Evolutionary conservation across 208 protist genomes (phyloP), one percentile per base, ranked within the genome.

Genomic region (Sergeia podlipaevii): DNA sequence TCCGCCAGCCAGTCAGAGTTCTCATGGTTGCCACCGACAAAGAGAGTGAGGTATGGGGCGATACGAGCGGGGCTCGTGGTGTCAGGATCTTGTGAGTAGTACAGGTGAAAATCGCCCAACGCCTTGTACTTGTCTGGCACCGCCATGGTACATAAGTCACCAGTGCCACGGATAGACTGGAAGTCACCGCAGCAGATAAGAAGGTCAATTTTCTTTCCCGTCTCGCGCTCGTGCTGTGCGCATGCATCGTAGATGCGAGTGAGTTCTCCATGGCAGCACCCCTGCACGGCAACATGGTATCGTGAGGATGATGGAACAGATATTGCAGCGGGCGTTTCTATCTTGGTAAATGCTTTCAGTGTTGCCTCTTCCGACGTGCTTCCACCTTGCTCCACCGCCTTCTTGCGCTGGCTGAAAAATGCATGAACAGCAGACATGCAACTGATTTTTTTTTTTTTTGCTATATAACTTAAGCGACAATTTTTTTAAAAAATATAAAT

Each of bases 11-110:
- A 80, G 52, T 97, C 97, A 1, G 86, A 97, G 8, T 96, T 95
- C 68, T 99, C 98, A 72, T 99, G 98, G 73, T 99, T 99, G 38
- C 98, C 98, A 18, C 98, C 98, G 42, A 99, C 84, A 65, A 99
- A 99, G 11, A 99, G 65, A 17, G 98, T 99, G 8, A 98, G 75
- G 15, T 98, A 91, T 8, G 97, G 98, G n/a, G 97, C 97, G 13
- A 41, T 39, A 5, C 0, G 44, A 4, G 23, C 13, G 27, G 39
- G 28, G 37, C 51, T 34, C 20, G 10, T 24, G 36, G 2, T 53
- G 45, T 17, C 3, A 44, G 30, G 42, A 69, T 66, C 37, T 20
- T 83, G 77, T 8, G 69, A 64, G 63, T 96, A 98, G 74, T 99
- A 99, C 42, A 97, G 81, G 59, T 95, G 82, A 65, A 99, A 99